Percentiles rank a stretch among this genome's conserved stretches.
Evolutionary conservation across 345 rosid species (phyloP).

Genomic region (Populus tremula): DNA sequence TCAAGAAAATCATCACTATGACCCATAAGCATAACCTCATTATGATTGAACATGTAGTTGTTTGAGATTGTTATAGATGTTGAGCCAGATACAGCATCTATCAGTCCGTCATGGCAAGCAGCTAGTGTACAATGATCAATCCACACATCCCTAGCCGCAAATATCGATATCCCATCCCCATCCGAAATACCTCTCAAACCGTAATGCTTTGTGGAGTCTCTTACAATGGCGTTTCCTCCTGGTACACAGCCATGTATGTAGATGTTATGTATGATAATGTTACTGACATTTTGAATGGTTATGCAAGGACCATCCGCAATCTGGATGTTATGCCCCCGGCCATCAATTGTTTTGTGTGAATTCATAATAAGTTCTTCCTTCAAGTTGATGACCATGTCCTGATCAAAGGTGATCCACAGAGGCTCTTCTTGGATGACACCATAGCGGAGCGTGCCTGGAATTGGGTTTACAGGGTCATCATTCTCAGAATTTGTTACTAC

Average conservation of each 20-base stretch:
- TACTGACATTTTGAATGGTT: slow-evolving; percentile 15
- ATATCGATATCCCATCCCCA: slow-evolving; percentile 26
- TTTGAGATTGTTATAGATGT: slow-evolving; percentile 28
- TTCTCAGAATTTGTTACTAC: slow-evolving; percentile 21
- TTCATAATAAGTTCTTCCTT: slow-evolving; percentile 27
- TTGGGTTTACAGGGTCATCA: slow-evolving; percentile 24
- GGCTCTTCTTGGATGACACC: slow-evolving; percentile 30
- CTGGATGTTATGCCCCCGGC: slow-evolving; percentile 22
- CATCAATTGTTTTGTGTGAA: slow-evolving; percentile 27
- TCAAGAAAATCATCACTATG: slow-evolving; percentile 23
- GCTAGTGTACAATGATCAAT: slow-evolving; percentile 24
- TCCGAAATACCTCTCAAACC: slow-evolving; percentile 17
- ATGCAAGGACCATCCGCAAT: slow-evolving; percentile 21
- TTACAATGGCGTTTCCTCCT: slow-evolving; percentile 5
- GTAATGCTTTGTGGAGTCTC: slow-evolving; percentile 13
- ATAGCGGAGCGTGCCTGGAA: slow-evolving; percentile 25
- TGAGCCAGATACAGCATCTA: slow-evolving; percentile 19
- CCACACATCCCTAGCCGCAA: slow-evolving; percentile 20
- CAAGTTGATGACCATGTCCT: slow-evolving; percentile 21
- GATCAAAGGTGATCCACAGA: slow-evolving; percentile 28
- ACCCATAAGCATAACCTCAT: slow-evolving; percentile 34
- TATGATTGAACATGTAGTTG: slow-evolving; percentile 26
- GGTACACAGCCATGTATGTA: slow-evolving; percentile 23
- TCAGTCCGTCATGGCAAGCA: slow-evolving; percentile 24
- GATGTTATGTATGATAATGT: slow-evolving; percentile 28